Evolutionary conservation across 108 stramenopile genomes (phyloP), one percentile per base, ranked within the genome.

Genomic region (Conticribra guillardii): DNA sequence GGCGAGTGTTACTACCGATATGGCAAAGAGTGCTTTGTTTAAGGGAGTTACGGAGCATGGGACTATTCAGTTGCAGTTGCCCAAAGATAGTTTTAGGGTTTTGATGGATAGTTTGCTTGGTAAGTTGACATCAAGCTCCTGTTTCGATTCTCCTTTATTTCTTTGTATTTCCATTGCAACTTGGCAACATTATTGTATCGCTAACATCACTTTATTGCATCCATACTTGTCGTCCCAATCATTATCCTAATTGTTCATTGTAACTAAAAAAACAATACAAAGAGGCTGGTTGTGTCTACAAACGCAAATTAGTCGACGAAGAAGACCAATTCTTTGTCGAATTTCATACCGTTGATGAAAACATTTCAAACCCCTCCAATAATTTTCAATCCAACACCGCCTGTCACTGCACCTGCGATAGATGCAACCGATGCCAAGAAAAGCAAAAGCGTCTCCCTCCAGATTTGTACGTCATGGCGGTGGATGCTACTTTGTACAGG

Each of bases 1-100:
- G n/a, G 50, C 44, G 26, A 60, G 51, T 50, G 77, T 69, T 0
- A 69, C 63, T 4, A 67, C 84, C 54, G 82, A 91, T 49, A 84
- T 88, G 79, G 71, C 81, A 32, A 91, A 85, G 55, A 85, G 84
- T 0, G 67, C 79, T 28, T 52, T 88, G 60, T 87, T 87, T 60
- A 77, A 52, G 33, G 90, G 83, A 11, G 63, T 88, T 14, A 88
- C 88, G 29, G 64, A 69, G 23, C 17, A 71, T 21, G 90, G 90
- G n/a, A 68, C 62, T 26, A 72, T 86, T 15, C 76, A 70, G 41
- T 74, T 91, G 60, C 85, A 88, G 51, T 82, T 79, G 19, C 90
- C 90, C 9, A 83, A 81, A 52, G 86, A 87, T 58, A 64, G 67
- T 28, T 76, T 88, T 55, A 76, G 83, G 14, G 60, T 91, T 23